Evolutionary conservation across 106 monocot species (phyloP), one percentile per base, ranked within the genome.

Genomic region (Allium cepa): DNA sequence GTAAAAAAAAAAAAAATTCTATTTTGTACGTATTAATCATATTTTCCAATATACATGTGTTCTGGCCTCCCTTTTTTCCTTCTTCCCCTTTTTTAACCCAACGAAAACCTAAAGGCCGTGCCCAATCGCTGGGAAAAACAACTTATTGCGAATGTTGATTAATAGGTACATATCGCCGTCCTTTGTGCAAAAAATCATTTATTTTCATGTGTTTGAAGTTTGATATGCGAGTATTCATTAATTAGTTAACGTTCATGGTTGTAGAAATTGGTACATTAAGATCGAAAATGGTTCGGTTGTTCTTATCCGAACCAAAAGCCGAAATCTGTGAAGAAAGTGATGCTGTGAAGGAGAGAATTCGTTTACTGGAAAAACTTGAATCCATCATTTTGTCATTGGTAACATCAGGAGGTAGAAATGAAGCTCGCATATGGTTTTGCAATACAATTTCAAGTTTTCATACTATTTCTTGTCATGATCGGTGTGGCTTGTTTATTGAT

Each of bases 341-440:
- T 63, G 69, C 77, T 10, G 76, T 76, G 36, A 78, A 70, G 57
- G 81, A 79, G 68, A 93, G 71, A 64, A 66, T 85, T 10, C 71
- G 72, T 50, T 72, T 93, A 17, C 67, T 93, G 28, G 46, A 73
- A 56, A 80, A 63, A 49, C 69, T 92, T 63, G 93, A 89, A 66
- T 73, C 80, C 11, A 60, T 87, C 75, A 66, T 99, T 49, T 79
- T 77, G 79, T 79, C 84, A 7, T 63, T 82, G 16, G 72, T 93
- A 63, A 71, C 75, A 15, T 80, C 78, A 12, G 76, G 75, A 17
- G 81, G 80, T 17, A 62, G 80, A 14, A 71, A 90, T 56, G 97
- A 92, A 79, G 82, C 87, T 68, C 89, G 90, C 36, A 47, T 87
- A 10, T 97, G 97, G 97, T 88, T 97, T 45, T 90, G 92, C 69